Evolutionary conservation across 371 early-diverging fungal genomes (phyloP).

Genomic region (Mucor racemosus): DNA sequence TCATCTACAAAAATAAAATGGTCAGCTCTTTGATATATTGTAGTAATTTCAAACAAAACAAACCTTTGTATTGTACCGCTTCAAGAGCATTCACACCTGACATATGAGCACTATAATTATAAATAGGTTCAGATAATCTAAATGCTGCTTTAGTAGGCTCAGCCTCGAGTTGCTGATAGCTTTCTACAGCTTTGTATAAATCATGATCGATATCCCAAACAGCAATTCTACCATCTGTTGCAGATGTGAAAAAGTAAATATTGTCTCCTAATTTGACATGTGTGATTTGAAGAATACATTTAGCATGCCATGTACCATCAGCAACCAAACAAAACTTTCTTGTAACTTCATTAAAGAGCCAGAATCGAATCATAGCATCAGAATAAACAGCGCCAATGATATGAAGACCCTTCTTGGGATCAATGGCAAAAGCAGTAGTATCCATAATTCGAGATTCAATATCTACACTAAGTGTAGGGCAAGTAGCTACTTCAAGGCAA

Average conservation of each 20-base stretch:
- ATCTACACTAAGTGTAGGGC: slow-evolving; percentile 51
- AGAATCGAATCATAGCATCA: slow-evolving; percentile 62
- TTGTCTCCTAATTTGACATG: slow-evolving; percentile 46
- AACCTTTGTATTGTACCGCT: slow-evolving; percentile 32
- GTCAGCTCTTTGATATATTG: too few species aligned
- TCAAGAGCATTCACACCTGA: slow-evolving; percentile 63
- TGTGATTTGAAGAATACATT: slow-evolving; percentile 61
- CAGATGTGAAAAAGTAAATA: slow-evolving; percentile 58
- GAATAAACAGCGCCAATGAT: slow-evolving; percentile 64
- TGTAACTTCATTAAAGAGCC: slow-evolving; percentile 59
- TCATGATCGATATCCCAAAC: slow-evolving; percentile 55
- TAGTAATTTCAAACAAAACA: neutral
- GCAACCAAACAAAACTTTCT: slow-evolving; percentile 55
- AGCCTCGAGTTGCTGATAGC: slow-evolving; percentile 25
- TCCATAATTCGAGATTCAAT: slow-evolving; percentile 69
- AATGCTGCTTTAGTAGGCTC: slow-evolving; percentile 39
- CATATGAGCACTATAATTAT: slow-evolving; percentile 48
- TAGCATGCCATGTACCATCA: slow-evolving; percentile 61
- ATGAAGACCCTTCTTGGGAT: slow-evolving; percentile 46
- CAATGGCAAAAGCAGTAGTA: slow-evolving; percentile 46
- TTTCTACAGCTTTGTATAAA: slow-evolving; percentile 28
- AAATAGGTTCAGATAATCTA: slow-evolving; percentile 40
- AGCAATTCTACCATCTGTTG: slow-evolving; percentile 65
- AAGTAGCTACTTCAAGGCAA: slow-evolving; percentile 59
- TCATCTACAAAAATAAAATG: slow-evolving; percentile 10